Base-by-base conservation (phyloP, 164 flowering plant genomes). In the Nymphaea colorata region DNA sequence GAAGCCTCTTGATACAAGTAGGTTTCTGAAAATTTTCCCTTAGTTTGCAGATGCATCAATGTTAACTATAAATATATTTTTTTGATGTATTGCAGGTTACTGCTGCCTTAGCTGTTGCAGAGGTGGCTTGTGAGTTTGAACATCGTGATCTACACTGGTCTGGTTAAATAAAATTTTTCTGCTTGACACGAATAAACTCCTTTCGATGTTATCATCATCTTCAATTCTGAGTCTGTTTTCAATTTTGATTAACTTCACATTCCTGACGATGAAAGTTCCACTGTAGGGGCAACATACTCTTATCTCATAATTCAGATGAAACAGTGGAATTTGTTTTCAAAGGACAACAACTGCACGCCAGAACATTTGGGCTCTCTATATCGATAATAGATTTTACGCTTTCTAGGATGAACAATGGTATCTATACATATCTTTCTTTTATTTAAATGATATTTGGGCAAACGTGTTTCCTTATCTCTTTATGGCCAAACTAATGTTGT, bases 141-240 rank as follows among this genome's bases (percentile, higher is more conserved):
- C 99, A 92, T 74, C 84, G 96, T 55, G 98, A 95, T 80, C 78
- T 92, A 61, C 97, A 95, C 80, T 95, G 99, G 98, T 92, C 14
- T 61, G 67, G 53, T 75, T 73, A 5, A 62, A 42, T 55, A 51
- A 14, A 25, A 7, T 47, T 47, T 12, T 47, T 12, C 55, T 47
- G 55, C 55, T 47, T 47, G 36, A 25, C 61, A n/a, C 1, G 36
- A 25, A 25, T 25, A 25, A 25, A 25, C 36, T 25, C 36, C 36
- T 25, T 25, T 25, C 1, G 36, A 25, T 25, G 36, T 16, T 55
- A 55, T 55, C 59, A 55, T 55, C 10, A 55, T 55, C 16, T 55
- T 55, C 59, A 10, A 55, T 55, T 25, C 36, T 55, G 59, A 16
- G 59, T 55, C 16, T 55, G 12, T 2, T 47, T 7, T 47, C 6